These are phyloP conservation scores for Udeniomyces megalosporus DNA, from an alignment of 768 basidiomycete species.

Conservation along the genomic window DNA sequence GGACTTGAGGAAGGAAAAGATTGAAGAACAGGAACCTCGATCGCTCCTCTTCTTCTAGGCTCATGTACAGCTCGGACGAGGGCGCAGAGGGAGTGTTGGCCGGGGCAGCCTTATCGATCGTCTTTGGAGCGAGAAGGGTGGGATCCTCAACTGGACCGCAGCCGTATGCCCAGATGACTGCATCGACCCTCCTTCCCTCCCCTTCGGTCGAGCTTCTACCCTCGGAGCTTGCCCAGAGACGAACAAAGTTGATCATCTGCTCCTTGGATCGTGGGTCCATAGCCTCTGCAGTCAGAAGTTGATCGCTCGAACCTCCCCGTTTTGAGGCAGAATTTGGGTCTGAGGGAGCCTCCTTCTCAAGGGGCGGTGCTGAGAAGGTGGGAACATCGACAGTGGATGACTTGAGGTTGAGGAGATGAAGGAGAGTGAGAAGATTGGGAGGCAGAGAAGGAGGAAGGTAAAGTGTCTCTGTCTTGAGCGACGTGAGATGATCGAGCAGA, in stretches of 20 bases:
- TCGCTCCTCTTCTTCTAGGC: background rate
- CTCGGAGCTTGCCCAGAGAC: background rate
- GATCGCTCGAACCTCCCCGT: background rate
- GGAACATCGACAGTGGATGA: background rate
- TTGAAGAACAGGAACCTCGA: slow-evolving; percentile 14
- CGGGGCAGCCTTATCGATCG: background rate
- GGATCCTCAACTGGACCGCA: slow-evolving; percentile 1
- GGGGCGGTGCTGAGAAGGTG: background rate
- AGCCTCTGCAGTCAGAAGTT: slow-evolving; percentile 10
- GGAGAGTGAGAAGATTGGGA: slow-evolving; percentile 4
- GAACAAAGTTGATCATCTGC: slow-evolving; percentile 2
- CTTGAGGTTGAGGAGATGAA: slow-evolving; percentile 2
- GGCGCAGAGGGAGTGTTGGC: background rate
- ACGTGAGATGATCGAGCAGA: slow-evolving; percentile 8
- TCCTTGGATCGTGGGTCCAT: slow-evolving; percentile 1
- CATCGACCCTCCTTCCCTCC: slow-evolving; percentile 10
- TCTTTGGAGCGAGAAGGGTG: background rate
- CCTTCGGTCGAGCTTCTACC: background rate
- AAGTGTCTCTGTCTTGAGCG: slow-evolving; percentile 3
- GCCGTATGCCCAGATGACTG: slow-evolving; percentile 15
- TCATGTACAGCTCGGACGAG: background rate
- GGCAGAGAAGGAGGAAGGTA: slow-evolving; percentile 14
- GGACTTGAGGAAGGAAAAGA: slow-evolving; percentile 14
- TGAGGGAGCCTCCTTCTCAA: background rate
- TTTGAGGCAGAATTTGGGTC: background rate